phyloP scores from a whole-genome alignment of 139 green algal species.

The Chlorella sp. region DNA sequence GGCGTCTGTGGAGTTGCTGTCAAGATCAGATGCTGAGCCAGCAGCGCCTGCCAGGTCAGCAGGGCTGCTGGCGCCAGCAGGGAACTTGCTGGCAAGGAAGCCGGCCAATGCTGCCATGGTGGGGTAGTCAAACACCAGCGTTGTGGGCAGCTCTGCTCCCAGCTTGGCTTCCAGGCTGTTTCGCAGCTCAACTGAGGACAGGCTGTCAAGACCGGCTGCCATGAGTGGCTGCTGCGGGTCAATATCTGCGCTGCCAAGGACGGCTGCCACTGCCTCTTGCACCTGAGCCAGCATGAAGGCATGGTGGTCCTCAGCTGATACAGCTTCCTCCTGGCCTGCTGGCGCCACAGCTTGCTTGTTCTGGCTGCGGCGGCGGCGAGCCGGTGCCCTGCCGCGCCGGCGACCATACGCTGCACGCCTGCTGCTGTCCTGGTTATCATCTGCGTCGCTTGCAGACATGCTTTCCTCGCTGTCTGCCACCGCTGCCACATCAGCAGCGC shows the following conservation, averaged over 20 bases:
- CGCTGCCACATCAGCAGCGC: neutral
- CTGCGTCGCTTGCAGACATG: neutral
- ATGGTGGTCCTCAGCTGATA: neutral
- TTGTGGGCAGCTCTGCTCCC: conserved; percentile 50
- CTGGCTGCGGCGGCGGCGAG: neutral
- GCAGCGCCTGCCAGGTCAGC: neutral
- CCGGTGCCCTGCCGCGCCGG: neutral
- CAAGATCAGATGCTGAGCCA: neutral
- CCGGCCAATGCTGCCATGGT: conserved; percentile 52
- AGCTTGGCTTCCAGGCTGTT: conserved; percentile 43
- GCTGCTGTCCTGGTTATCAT: neutral
- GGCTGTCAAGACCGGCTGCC: conserved; percentile 80
- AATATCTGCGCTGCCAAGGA: conserved; percentile 43
- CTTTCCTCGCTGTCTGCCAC: neutral
- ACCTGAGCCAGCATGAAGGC: conserved; percentile 35
- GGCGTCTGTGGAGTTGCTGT: neutral
- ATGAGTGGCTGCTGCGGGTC: conserved; percentile 76
- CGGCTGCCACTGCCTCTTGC: conserved; percentile 34
- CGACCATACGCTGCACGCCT: neutral
- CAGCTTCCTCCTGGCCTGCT: neutral
- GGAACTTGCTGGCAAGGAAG: conserved; percentile 25
- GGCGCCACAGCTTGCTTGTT: neutral
- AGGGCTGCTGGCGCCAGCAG: neutral
- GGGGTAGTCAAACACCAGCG: conserved; percentile 67
- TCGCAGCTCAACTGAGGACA: conserved; percentile 55